Percentiles rank a stretch among this genome's conserved stretches.
Evolutionary conservation across 805 yeast genomes (phyloP).

Genomic region (Candida coquimbonensis): DNA sequence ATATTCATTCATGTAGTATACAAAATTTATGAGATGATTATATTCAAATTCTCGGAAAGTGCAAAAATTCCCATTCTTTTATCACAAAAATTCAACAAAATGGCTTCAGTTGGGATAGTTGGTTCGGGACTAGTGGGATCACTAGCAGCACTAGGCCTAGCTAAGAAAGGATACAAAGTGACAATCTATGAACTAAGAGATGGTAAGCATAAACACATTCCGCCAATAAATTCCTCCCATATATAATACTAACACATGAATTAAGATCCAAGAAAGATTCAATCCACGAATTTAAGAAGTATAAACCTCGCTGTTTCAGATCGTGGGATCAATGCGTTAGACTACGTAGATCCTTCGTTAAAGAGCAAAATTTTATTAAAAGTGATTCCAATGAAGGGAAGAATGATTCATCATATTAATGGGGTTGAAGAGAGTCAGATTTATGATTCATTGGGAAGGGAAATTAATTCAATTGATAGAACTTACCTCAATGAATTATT

Average conservation of each 20-base stretch:
- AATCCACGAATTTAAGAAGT: conserved; percentile 45
- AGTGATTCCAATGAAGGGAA: conserved; percentile 79
- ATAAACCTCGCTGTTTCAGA: conserved; percentile 86
- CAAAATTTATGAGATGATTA: too few species aligned
- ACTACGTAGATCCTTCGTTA: conserved; percentile 52
- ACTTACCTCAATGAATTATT: conserved; percentile 57
- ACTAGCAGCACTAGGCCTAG: conserved; percentile 73
- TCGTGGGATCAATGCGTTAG: conserved; percentile 70
- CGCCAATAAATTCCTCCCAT: background rate
- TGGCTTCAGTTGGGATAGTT: conserved; percentile 45
- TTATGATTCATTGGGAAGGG: conserved; percentile 68
- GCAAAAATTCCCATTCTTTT: background rate
- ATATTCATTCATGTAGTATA: too few species aligned
- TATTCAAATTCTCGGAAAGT: background rate
- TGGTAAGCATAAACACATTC: background rate
- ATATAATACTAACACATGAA: background rate
- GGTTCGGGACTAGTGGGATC: conserved; percentile 94
- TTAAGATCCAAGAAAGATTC: conserved; percentile 47
- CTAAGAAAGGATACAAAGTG: conserved; percentile 65
- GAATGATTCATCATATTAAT: conserved; percentile 74
- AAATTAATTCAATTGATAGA: conserved; percentile 82
- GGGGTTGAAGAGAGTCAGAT: conserved; percentile 63
- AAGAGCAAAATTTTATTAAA: conserved; percentile 47
- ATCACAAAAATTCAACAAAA: background rate
- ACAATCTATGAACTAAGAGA: conserved; percentile 62